Evolutionary conservation across 257 asterid species (phyloP).

Genomic region (Nicotiana noctiflora): DNA sequence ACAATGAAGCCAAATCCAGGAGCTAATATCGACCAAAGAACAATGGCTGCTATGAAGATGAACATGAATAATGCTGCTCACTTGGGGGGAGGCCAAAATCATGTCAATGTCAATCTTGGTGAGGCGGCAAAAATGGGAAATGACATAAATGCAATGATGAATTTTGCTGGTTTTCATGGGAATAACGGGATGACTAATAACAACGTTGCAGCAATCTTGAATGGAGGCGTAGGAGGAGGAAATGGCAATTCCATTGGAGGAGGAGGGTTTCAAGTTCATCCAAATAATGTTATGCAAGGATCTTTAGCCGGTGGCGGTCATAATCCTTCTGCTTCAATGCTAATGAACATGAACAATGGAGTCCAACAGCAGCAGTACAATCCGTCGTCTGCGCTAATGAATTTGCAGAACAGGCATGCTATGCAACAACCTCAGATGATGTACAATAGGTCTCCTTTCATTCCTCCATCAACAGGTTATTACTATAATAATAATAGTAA

Average conservation of each 20-base stretch:
- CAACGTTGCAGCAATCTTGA: conserved; percentile 13
- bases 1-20: conserved; percentile 18
- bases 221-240: not conserved
- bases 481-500: conserved; percentile 35
- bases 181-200: conserved; percentile 14
- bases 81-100: not conserved
- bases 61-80: conserved; percentile 23
- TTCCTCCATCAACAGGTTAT: conserved; percentile 49
- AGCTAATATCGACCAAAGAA: conserved; percentile 27
- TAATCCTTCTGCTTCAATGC: conserved; percentile 25
- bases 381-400: conserved; percentile 41
- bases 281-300: conserved; percentile 18
- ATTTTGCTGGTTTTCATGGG: conserved; percentile 63
- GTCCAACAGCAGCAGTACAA: conserved; percentile 15
- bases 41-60: conserved; percentile 34
- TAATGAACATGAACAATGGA: conserved; percentile 32
- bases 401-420: conserved; percentile 44
- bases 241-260: conserved; percentile 2
- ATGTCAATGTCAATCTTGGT: conserved; percentile 5
- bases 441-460: conserved; percentile 51
- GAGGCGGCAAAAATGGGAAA: conserved; percentile 27
- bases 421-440: conserved; percentile 60
- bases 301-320: conserved; percentile 25
- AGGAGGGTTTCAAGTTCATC: conserved; percentile 16
- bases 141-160: conserved; percentile 51